A percentile compares a stretch with the other conserved stretches of the same genome.
Evolutionary conservation across 345 rosid genomes (phyloP).

Genomic region (Anacardium occidentale): DNA sequence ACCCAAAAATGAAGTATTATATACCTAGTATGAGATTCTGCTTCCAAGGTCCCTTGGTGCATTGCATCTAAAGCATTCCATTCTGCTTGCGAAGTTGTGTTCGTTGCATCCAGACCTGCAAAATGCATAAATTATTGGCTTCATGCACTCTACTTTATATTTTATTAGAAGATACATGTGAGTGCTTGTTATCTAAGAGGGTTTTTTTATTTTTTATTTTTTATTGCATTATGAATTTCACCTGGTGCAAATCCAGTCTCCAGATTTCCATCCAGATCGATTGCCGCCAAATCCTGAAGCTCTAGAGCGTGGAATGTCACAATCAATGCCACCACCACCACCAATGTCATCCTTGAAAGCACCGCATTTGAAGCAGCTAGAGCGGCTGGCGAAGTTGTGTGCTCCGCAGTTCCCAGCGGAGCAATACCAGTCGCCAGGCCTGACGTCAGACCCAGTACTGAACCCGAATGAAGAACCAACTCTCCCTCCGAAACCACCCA

Average conservation of each 20-base stretch:
- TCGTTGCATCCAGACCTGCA: constrained; percentile 74
- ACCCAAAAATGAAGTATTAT: constrained; percentile 12
- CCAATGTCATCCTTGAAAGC: constrained; percentile 62
- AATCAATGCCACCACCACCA: constrained; percentile 40
- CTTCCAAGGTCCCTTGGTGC: constrained; percentile 68
- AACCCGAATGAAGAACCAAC: constrained; percentile 62
- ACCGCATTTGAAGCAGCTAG: constrained; percentile 90
- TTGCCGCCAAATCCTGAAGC: constrained; percentile 37
- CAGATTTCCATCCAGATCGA: constrained; percentile 85
- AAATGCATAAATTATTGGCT: not conserved
- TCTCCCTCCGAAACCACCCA: constrained; percentile 49
- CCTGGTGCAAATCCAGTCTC: constrained; percentile 95
- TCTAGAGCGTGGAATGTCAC: constrained; percentile 49
- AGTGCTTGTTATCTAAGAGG: too few species aligned
- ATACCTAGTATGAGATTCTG: constrained; percentile 29
- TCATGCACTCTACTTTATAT: not conserved
- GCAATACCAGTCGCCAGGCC: constrained; percentile 98
- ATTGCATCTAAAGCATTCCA: constrained; percentile 83
- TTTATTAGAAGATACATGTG: too few species aligned
- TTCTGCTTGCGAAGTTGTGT: constrained; percentile 93
- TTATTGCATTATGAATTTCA: constrained; percentile 17
- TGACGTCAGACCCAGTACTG: constrained; percentile 78
- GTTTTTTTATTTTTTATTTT: too few species aligned
- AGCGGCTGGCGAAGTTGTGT: constrained; percentile 91
- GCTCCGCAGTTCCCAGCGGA: constrained; percentile 77